Percentiles rank a stretch among this genome's conserved stretches.
Evolutionary conservation across 345 rosid genomes (phyloP).

Genomic region (Mallotus nudiflorus): DNA sequence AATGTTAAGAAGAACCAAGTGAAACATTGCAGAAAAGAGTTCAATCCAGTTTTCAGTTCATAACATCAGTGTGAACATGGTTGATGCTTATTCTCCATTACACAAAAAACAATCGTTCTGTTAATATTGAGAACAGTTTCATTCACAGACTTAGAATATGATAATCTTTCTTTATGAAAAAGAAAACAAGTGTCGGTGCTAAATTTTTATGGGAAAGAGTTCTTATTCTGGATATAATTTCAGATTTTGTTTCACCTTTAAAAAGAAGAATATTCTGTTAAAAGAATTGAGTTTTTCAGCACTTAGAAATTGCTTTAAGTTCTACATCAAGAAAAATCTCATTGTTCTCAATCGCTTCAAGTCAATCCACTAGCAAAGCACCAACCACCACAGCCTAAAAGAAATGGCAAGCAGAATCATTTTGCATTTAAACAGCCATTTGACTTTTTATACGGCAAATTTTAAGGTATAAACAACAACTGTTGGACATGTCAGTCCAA

Average conservation of each 20-base stretch:
- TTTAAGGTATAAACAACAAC: not conserved
- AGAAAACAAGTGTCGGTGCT: not conserved
- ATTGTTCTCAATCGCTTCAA: no score
- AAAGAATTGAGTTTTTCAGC: no score
- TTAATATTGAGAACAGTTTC: no score
- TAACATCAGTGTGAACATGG: not conserved
- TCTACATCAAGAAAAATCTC: not conserved
- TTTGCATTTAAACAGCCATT: not conserved
- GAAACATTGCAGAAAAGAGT: no score
- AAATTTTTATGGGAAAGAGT: not conserved
- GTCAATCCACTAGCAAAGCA: not conserved
- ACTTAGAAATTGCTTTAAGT: no score
- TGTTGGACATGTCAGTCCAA: no score
- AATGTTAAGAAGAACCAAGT: no score
- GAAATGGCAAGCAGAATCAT: not conserved
- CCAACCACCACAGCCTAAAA: not conserved
- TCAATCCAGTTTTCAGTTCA: not conserved
- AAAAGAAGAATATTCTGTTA: no score
- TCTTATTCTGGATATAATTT: not conserved
- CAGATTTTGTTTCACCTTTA: not conserved
- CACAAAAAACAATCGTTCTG: not conserved
- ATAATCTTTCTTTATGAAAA: no score
- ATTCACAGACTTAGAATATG: no score
- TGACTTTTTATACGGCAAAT: no score
- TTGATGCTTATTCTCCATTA: conserved; percentile 1